A percentile compares a stretch with the other conserved stretches of the same genome.
Conservation (phyloP, 345 rosid species). For the Pelargonium nanum region DNA sequence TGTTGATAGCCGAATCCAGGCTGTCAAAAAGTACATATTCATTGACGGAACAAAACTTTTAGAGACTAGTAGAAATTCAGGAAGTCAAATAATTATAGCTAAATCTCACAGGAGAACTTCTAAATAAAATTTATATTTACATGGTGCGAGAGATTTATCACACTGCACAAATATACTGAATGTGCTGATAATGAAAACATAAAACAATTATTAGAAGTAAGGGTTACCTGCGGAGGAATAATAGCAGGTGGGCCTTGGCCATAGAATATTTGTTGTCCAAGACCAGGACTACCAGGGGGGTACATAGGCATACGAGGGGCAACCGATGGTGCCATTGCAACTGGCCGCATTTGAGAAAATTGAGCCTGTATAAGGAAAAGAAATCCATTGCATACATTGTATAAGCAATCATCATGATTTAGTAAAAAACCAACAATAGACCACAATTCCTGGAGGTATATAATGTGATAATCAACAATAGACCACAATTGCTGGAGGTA, state of each 20-base stretch:
- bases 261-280: slow-evolving; percentile 77
- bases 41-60: neutral
- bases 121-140: too few relatives aligned
- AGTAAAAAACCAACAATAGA: too few relatives aligned
- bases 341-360: slow-evolving; percentile 79
- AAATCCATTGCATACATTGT: neutral
- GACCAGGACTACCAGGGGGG: slow-evolving; percentile 67
- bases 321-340: slow-evolving; percentile 58
- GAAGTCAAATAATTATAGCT: neutral
- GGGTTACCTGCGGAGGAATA: slow-evolving; percentile 65
- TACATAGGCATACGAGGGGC: slow-evolving; percentile 82
- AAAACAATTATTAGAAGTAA: neutral
- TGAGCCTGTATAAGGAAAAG: slow-evolving; percentile 48
- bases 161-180: too few relatives aligned
- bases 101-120: neutral
- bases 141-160: too few relatives aligned
- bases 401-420: neutral
- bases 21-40: slow-evolving; percentile 21
- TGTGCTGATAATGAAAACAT: neutral
- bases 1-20: slow-evolving; percentile 91
- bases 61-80: too few relatives aligned
- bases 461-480: too few relatives aligned
- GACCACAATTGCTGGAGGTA: too few relatives aligned
- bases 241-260: slow-evolving; percentile 82
- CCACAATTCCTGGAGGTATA: too few relatives aligned